Conservation (phyloP, 768 basidiomycete species). For the Tremella mesenterica region DNA sequence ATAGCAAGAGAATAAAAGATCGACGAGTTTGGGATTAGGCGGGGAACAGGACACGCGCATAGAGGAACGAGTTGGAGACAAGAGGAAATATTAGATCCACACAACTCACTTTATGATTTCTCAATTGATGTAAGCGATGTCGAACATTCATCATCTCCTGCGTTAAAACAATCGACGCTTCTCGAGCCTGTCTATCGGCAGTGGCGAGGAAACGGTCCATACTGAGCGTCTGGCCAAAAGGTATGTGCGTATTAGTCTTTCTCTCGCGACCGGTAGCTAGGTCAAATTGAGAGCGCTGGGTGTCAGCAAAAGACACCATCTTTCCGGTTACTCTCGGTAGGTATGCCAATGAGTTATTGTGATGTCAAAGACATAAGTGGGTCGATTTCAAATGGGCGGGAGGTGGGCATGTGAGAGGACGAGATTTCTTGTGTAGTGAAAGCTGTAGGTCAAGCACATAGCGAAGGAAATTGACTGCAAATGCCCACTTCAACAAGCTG, state of each 20-base stretch:
- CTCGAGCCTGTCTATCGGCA: slow-evolving; percentile 62
- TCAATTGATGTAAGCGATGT: slow-evolving; percentile 60
- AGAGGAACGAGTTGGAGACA: too few species aligned
- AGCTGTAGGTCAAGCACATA: too few species aligned
- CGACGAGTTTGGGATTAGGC: too few species aligned
- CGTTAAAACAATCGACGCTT: slow-evolving; percentile 62
- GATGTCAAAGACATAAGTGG: too few species aligned
- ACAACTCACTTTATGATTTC: slow-evolving; percentile 59
- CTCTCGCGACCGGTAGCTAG: slow-evolving; percentile 80
- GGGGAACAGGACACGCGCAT: too few species aligned
- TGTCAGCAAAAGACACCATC: slow-evolving; percentile 1
- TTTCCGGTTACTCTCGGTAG: background rate
- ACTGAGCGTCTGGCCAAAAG: slow-evolving; percentile 73
- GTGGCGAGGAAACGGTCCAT: slow-evolving; percentile 86
- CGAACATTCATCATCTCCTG: slow-evolving; percentile 57
- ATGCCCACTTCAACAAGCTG: too few species aligned
- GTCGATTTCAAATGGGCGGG: too few species aligned
- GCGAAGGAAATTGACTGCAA: too few species aligned
- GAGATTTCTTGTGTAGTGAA: too few species aligned
- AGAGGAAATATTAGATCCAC: background rate
- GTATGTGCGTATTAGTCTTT: slow-evolving; percentile 93
- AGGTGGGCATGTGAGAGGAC: too few species aligned
- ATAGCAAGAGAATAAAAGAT: too few species aligned
- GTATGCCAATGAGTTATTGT: too few species aligned
- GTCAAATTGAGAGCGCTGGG: slow-evolving; percentile 56